A percentile compares a stretch with the other conserved stretches of the same genome.
Conservation (phyloP, 108 stramenopile species). For the Asterionellopsis glacialis region DNA sequence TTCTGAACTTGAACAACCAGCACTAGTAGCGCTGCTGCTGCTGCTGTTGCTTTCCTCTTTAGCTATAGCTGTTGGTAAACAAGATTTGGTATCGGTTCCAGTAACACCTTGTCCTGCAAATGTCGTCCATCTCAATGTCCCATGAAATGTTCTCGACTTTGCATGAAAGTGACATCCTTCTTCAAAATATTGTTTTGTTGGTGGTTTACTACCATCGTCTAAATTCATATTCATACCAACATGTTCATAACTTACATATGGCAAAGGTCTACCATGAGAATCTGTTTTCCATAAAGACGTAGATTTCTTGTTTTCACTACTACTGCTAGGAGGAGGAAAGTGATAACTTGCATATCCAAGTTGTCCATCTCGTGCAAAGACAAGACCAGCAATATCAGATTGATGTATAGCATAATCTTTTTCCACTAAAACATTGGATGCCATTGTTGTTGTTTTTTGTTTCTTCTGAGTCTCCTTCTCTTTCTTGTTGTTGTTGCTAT, state of each 20-base stretch:
- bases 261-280: not conserved
- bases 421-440: no score
- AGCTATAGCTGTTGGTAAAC: no score
- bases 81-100: no score
- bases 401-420: slow-evolving; percentile 2
- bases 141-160: slow-evolving; percentile 52
- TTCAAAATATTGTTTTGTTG: slow-evolving; percentile 20
- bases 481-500: slow-evolving; percentile 6
- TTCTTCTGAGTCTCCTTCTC: not conserved
- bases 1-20: slow-evolving; percentile 5
- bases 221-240: slow-evolving; percentile 5
- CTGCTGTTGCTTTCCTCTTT: not conserved
- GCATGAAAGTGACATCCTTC: slow-evolving; percentile 44
- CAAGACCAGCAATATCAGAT: slow-evolving; percentile 1
- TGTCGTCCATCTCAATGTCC: not conserved
- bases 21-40: no score
- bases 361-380: not conserved
- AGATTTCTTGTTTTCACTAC: slow-evolving; percentile 4
- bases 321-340: slow-evolving; percentile 3
- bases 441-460: no score
- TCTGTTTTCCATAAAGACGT: not conserved
- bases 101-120: not conserved
- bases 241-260: slow-evolving; percentile 12
- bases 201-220: slow-evolving; percentile 15
- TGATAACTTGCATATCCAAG: not conserved